Evolutionary conservation across 2,329 filamentous ascomycete genomes (phyloP), one percentile per base, ranked within the genome.

Genomic region (Colletotrichum plurivorum): DNA sequence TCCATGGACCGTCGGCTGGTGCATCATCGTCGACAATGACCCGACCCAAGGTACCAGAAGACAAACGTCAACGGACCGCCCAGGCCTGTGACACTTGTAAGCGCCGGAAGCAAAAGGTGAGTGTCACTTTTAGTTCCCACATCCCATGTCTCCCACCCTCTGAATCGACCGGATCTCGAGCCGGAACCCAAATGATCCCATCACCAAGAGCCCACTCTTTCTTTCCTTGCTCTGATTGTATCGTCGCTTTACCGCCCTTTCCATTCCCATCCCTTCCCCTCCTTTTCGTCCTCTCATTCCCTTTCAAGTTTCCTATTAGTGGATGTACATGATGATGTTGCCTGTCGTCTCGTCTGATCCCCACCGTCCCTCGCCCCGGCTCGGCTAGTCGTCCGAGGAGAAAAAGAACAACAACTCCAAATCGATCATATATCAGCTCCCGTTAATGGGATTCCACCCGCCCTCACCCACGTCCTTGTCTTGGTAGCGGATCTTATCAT

Each of bases 61-160:
- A 90, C 71, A 88, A 90, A 77, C 85, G 89, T 72, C 87, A 89
- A 78, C 86, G 90, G 73, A 91, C 86, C 59, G 87, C 87, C 27
- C 86, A 89, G 73, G 90, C 90, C 48, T 92, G 90, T 77, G 87
- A 90, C 71, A 87, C 83, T 71, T 92, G 90, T 81, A 91, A 90
- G 79, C 84, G 85, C 69, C 85, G 89, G 71, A 92, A 92, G 77
- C 89, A 92, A 80, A 92, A 91, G 84, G 90, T 89, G 75, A 83
- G 85, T 74, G 36, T 22, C 45, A 31, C n/a, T 49, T 51, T 55
- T 45, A 31, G 27, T 58, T 36, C 43, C 27, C 52, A 25, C 12
- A 7, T 39, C 27, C 46, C 49, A 36, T 46, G 25, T 55, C 53
- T 22, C 52, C 46, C 31, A 52, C 18, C 45, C 45, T 41, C 43